These are phyloP conservation scores for Fragaria ananassa DNA, from an alignment of 306 rosid species.

Conservation along the genomic window DNA sequence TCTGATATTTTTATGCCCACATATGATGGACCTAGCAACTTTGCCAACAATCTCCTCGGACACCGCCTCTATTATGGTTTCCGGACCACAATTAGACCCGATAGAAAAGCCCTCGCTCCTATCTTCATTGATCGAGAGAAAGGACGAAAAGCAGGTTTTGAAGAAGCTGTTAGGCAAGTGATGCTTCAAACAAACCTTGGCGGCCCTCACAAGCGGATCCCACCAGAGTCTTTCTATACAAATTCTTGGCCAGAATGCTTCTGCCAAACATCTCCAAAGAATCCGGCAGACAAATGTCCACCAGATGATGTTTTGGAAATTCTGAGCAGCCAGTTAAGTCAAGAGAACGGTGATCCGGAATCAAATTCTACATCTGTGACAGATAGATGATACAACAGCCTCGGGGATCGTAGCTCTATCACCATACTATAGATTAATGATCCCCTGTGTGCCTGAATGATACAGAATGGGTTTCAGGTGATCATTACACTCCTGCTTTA, in stretches of 20 bases:
- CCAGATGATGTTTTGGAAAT: conserved; percentile 62
- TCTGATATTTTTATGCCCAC: conserved; percentile 99
- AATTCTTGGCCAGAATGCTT: conserved; percentile 99
- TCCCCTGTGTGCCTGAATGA: conserved; percentile 25
- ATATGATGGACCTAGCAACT: conserved; percentile 99
- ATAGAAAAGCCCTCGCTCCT: conserved; percentile 94
- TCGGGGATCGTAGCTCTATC: conserved; percentile 24
- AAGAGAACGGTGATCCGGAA: conserved; percentile 25
- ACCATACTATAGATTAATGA: conserved; percentile 12
- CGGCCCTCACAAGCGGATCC: conserved; percentile 74
- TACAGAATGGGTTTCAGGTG: conserved; percentile 29
- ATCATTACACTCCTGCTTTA: not conserved
- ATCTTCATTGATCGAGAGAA: conserved; percentile 74
- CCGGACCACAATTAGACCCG: conserved; percentile 86
- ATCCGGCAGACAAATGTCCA: conserved; percentile 75
- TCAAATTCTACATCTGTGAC: conserved; percentile 45
- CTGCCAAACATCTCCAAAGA: conserved; percentile 66
- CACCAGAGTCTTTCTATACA: conserved; percentile 93
- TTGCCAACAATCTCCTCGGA: conserved; percentile 96
- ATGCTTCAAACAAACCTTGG: conserved; percentile 86
- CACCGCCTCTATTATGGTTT: conserved; percentile 97
- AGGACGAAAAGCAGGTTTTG: conserved; percentile 60
- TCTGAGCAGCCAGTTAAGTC: conserved; percentile 45
- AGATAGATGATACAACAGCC: conserved; percentile 27
- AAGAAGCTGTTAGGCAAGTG: conserved; percentile 67